Evolutionary conservation across 257 asterid genomes (phyloP).

Genomic region (Solanum sejunctum): DNA sequence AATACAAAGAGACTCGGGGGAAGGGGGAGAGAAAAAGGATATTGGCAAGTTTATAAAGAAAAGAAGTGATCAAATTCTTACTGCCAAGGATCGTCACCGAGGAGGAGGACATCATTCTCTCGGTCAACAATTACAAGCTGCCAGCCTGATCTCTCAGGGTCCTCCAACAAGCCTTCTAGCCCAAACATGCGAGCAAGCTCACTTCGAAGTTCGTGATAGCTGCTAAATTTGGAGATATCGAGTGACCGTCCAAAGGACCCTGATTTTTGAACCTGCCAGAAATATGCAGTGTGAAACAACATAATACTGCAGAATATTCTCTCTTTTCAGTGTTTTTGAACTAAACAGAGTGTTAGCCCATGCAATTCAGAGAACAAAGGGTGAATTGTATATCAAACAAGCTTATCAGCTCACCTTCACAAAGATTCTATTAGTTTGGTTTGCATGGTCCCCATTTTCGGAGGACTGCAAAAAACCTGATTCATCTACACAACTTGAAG

Average conservation of each 20-base stretch:
- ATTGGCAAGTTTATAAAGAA: not conserved
- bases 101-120: slow-evolving; percentile 92
- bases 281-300: not conserved
- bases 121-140: slow-evolving; percentile 99
- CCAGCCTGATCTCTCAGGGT: slow-evolving; percentile 99
- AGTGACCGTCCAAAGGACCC: slow-evolving; percentile 90
- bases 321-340: not conserved
- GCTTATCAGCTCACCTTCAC: slow-evolving; percentile 54
- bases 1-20: not conserved
- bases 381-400: not conserved
- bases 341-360: not conserved
- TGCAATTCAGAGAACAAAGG: not conserved
- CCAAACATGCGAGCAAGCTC: slow-evolving; percentile 94
- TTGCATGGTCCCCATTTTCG: slow-evolving; percentile 65
- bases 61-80: slow-evolving; percentile 24
- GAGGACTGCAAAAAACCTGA: slow-evolving; percentile 82
- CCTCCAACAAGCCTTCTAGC: slow-evolving; percentile 89
- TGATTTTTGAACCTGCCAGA: slow-evolving; percentile 74
- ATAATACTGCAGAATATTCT: not conserved
- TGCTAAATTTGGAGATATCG: slow-evolving; percentile 88
- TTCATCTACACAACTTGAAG: slow-evolving; percentile 80
- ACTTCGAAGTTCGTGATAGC: slow-evolving; percentile 81
- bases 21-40: not conserved
- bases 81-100: slow-evolving; percentile 99
- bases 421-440: slow-evolving; percentile 47